phyloP scores from a whole-genome alignment of 106 monocot genomes.

The Acanthochlamys bracteata region DNA sequence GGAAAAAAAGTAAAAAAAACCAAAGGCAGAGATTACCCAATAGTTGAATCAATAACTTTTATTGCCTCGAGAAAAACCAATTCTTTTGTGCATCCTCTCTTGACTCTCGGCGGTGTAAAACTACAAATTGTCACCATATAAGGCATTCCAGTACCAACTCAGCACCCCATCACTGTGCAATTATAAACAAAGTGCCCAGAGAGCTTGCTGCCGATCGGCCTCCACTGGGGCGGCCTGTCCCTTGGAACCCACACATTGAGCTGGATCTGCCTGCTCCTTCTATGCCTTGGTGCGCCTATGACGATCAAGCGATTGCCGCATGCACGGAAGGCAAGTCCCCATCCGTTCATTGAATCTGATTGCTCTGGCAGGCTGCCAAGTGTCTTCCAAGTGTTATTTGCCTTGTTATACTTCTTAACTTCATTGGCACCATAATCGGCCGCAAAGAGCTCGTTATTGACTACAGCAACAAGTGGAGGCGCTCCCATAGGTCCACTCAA shows the following conservation, averaged over 20 bases:
- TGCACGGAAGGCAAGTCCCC: constrained; percentile 76
- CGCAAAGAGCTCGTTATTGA: constrained; percentile 66
- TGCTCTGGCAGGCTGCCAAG: constrained; percentile 52
- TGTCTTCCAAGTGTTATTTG: constrained; percentile 46
- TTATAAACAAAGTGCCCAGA: constrained; percentile 90
- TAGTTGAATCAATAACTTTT: constrained; percentile 6
- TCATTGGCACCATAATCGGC: constrained; percentile 59
- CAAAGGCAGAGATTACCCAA: constrained; percentile 23
- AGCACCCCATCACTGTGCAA: constrained; percentile 90
- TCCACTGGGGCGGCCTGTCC: constrained; percentile 59
- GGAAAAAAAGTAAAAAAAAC: constrained; percentile 6
- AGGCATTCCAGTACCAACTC: constrained; percentile 16
- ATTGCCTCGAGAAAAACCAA: constrained; percentile 14
- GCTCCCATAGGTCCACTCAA: constrained; percentile 50
- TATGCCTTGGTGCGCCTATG: constrained; percentile 58
- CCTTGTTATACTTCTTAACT: constrained; percentile 63
- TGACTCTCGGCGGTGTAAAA: background rate
- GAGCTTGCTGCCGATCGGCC: constrained; percentile 58
- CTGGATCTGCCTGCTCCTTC: constrained; percentile 64
- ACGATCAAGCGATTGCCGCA: constrained; percentile 61
- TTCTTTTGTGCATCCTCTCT: constrained; percentile 17
- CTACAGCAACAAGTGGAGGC: constrained; percentile 87
- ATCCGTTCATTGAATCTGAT: constrained; percentile 57
- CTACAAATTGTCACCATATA: background rate
- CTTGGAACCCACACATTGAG: constrained; percentile 80